phyloP scores from a whole-genome alignment of 805 yeast genomes.

The Lachancea dasiensis region DNA sequence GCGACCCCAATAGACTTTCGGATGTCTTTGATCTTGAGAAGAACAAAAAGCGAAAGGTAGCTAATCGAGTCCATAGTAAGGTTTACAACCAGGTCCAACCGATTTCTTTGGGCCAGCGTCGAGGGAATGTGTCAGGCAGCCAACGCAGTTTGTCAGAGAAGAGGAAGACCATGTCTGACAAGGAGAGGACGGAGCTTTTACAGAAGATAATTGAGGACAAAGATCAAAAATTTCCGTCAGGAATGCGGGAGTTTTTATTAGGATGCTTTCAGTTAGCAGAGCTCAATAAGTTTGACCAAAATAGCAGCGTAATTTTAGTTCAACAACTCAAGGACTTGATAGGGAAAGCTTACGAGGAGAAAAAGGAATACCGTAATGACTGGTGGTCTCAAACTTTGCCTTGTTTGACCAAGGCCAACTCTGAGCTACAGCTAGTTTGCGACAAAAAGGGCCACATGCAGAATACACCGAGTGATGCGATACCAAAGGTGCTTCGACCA shows the following conservation, averaged over 20 bases:
- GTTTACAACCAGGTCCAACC: conserved; percentile 27
- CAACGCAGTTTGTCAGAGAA: too few species aligned
- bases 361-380: conserved; percentile 24
- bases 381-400: conserved; percentile 28
- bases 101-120: conserved; percentile 17
- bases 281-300: conserved; percentile 11
- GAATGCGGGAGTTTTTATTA: conserved; percentile 19
- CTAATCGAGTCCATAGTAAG: not conserved
- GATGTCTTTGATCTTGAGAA: not conserved
- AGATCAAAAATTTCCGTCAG: conserved; percentile 12
- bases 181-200: conserved; percentile 6
- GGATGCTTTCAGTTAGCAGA: conserved; percentile 18
- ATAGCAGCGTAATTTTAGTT: conserved; percentile 17
- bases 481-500: too few species aligned
- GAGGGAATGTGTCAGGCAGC: conserved; percentile 2
- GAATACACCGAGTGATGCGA: too few species aligned
- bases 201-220: conserved; percentile 5
- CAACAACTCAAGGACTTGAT: conserved; percentile 23
- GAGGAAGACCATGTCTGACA: conserved; percentile 3
- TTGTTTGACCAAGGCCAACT: conserved; percentile 8
- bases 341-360: conserved; percentile 20
- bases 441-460: too few species aligned
- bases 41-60: not conserved
- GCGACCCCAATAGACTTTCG: conserved; percentile 1
- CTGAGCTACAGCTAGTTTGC: conserved; percentile 3